phyloP scores from a whole-genome alignment of 352 stramenopile genomes.

The Pythium grandisporangium region DNA sequence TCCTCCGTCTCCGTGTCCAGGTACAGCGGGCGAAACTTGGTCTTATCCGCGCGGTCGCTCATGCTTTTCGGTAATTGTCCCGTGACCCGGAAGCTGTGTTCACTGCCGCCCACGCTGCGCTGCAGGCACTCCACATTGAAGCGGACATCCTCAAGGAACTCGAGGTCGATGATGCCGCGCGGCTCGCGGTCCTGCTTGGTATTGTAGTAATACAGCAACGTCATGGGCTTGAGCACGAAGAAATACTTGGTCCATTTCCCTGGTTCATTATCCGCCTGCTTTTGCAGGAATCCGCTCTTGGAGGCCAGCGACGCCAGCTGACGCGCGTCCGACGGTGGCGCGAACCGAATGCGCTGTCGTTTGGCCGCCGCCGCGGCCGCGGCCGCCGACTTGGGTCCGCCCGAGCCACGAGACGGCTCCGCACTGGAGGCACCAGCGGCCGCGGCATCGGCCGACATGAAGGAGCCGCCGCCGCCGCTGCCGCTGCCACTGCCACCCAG shows the following conservation, averaged over 20 bases:
- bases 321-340: slow-evolving; percentile 29
- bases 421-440: not conserved
- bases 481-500: too few relatives aligned
- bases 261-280: slow-evolving; percentile 74
- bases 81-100: slow-evolving; percentile 64
- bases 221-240: slow-evolving; percentile 66
- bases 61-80: slow-evolving; percentile 37
- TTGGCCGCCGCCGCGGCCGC: slow-evolving; percentile 12
- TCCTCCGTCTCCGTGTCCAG: slow-evolving; percentile 41
- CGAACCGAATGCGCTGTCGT: slow-evolving; percentile 47
- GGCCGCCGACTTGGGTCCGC: not conserved
- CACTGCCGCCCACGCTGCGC: slow-evolving; percentile 46
- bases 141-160: slow-evolving; percentile 69
- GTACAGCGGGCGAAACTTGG: slow-evolving; percentile 54
- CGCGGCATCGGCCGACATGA: too few relatives aligned
- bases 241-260: slow-evolving; percentile 76
- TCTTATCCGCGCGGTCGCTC: slow-evolving; percentile 18
- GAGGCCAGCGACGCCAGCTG: slow-evolving; percentile 34
- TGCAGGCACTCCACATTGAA: slow-evolving; percentile 71
- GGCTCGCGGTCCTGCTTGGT: slow-evolving; percentile 44
- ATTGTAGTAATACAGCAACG: slow-evolving; percentile 84
- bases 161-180: slow-evolving; percentile 67
- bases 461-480: too few relatives aligned
- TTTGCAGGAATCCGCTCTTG: slow-evolving; percentile 51
- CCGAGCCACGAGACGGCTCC: not conserved